phyloP scores from a whole-genome alignment of 2,329 filamentous ascomycete genomes.

The Stemphylium vesicarium region DNA sequence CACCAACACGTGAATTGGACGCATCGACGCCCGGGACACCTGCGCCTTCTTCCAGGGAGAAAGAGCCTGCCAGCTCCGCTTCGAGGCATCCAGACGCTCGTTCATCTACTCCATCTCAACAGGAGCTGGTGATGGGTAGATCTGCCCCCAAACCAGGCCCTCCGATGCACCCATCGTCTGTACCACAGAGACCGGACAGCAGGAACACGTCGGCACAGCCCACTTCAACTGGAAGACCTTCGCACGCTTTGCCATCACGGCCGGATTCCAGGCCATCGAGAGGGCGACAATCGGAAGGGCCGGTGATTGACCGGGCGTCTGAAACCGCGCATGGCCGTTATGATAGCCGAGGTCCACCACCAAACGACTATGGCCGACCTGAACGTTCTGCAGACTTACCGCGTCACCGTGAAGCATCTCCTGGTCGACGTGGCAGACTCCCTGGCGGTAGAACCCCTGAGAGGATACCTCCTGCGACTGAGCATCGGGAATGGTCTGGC shows the following conservation, averaged over 20 bases:
- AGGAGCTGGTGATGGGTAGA: slow-evolving; percentile 17
- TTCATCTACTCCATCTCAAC: slow-evolving; percentile 21
- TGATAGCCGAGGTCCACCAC: slow-evolving; percentile 43
- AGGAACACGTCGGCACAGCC: slow-evolving; percentile 37
- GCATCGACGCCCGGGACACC: slow-evolving; percentile 21
- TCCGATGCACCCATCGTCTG: slow-evolving; percentile 24
- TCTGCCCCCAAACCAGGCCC: slow-evolving; percentile 17
- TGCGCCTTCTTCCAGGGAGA: slow-evolving; percentile 26
- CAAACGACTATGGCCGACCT: slow-evolving; percentile 51
- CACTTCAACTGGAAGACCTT: slow-evolving; percentile 32
- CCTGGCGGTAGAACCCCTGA: slow-evolving; percentile 48
- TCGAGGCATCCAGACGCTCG: slow-evolving; percentile 18
- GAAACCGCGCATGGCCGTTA: slow-evolving; percentile 39
- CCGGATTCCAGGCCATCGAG: slow-evolving; percentile 65
- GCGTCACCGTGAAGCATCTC: slow-evolving; percentile 51
- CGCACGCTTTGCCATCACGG: slow-evolving; percentile 61
- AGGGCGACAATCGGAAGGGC: slow-evolving; percentile 38
- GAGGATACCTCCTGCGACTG: slow-evolving; percentile 24
- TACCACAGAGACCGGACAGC: slow-evolving; percentile 42
- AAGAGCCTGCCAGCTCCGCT: slow-evolving; percentile 17
- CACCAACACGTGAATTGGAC: slow-evolving; percentile 18
- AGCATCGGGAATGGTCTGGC: slow-evolving; percentile 42
- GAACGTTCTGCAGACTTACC: slow-evolving; percentile 50
- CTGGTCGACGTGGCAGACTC: slow-evolving; percentile 44
- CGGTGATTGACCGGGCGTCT: slow-evolving; percentile 36